phyloP scores from a whole-genome alignment of 257 asterid genomes.

The Jacaranda copaia region DNA sequence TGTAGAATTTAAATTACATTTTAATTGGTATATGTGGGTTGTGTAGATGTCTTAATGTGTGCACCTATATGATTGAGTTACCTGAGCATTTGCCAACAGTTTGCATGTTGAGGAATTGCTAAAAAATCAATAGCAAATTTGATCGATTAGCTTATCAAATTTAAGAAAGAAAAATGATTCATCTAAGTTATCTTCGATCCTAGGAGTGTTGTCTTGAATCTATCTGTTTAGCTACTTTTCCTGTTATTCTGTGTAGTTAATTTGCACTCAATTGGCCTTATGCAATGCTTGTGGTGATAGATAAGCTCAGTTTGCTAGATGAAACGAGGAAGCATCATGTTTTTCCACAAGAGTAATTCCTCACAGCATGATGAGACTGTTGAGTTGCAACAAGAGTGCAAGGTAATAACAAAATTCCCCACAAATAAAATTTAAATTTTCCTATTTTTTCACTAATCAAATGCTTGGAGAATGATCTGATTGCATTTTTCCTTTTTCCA shows the following conservation, averaged over 20 bases:
- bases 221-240: constrained; percentile 20
- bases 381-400: constrained; percentile 62
- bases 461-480: constrained; percentile 11
- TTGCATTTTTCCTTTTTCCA: constrained; percentile 30
- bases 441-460: neutral
- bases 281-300: no score
- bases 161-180: neutral
- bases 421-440: neutral
- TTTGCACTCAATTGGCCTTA: constrained; percentile 16
- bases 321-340: constrained; percentile 49
- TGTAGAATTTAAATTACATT: neutral
- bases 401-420: constrained; percentile 55
- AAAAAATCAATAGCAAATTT: neutral
- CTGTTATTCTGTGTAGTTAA: constrained; percentile 6
- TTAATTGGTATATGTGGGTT: neutral
- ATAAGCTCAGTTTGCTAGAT: constrained; percentile 30
- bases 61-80: neutral
- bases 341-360: constrained; percentile 65
- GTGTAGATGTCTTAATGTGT: neutral
- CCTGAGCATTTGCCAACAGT: no score
- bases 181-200: constrained; percentile 18
- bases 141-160: neutral
- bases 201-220: neutral
- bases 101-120: constrained; percentile 2
- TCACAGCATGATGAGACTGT: constrained; percentile 54